These are phyloP conservation scores for Cutaneotrichosporon sp. DNA, from an alignment of 1,284 basidiomycete genomes.

Conservation along the genomic window DNA sequence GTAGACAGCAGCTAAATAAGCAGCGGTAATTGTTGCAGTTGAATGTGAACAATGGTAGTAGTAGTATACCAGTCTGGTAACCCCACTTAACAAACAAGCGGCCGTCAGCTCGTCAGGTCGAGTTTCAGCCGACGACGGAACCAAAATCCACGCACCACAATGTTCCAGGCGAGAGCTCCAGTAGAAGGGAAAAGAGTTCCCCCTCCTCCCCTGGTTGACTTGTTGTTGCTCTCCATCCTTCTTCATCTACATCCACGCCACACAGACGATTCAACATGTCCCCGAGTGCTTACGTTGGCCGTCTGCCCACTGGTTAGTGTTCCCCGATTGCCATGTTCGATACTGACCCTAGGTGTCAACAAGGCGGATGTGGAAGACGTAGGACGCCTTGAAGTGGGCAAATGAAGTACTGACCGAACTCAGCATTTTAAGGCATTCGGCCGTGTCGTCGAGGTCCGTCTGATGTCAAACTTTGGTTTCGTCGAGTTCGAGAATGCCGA, in stretches of 20 bases:
- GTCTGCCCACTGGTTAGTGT: conserved; percentile 38
- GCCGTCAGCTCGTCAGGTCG: too few species aligned
- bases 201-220: too few species aligned
- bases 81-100: too few species aligned
- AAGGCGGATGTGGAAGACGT: conserved; percentile 41
- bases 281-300: conserved; percentile 39
- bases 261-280: conserved; percentile 9
- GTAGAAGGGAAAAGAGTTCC: too few species aligned
- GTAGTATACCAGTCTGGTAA: too few species aligned
- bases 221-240: not conserved
- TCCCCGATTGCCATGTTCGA: not conserved
- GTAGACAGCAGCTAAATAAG: too few species aligned
- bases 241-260: not conserved
- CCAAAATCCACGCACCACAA: too few species aligned
- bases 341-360: conserved; percentile 22
- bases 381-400: conserved; percentile 2
- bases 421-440: conserved; percentile 84
- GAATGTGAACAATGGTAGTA: too few species aligned
- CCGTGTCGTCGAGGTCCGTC: conserved; percentile 78
- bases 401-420: conserved; percentile 1
- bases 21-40: too few species aligned
- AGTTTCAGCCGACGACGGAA: too few species aligned
- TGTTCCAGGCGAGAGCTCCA: too few species aligned
- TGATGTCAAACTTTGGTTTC: conserved; percentile 94
- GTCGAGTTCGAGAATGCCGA: conserved; percentile 83